These are phyloP conservation scores for Aspergillus pseudoterreus DNA, from an alignment of 2,329 filamentous ascomycete species.

Conservation along the genomic window DNA sequence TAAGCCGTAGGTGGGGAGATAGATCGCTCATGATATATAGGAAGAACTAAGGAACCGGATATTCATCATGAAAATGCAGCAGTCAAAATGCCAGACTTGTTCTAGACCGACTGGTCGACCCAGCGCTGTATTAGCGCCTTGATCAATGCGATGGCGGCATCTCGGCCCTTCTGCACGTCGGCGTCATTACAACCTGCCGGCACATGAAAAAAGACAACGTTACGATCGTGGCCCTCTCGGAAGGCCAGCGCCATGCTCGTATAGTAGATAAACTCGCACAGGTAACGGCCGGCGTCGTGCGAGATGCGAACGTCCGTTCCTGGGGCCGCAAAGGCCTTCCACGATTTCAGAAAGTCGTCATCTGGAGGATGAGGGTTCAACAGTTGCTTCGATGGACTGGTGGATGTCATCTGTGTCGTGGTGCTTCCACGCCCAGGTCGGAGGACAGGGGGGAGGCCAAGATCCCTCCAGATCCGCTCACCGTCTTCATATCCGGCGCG, in stretches of 20 bases:
- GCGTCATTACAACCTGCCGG: constrained; percentile 56
- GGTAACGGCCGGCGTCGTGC: constrained; percentile 66
- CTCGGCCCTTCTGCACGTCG: constrained; percentile 36
- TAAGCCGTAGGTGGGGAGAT: background rate
- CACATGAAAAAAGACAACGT: constrained; percentile 69
- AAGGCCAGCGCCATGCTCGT: constrained; percentile 55
- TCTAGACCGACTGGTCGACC: constrained; percentile 21
- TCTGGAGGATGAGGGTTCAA: constrained; percentile 29
- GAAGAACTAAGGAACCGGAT: background rate
- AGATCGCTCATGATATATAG: too few relatives aligned
- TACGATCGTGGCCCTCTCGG: constrained; percentile 30
- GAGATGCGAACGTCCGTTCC: constrained; percentile 53
- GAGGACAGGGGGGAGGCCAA: constrained; percentile 50
- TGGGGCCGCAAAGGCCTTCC: constrained; percentile 29
- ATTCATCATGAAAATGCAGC: background rate
- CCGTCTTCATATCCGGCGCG: constrained; percentile 39
- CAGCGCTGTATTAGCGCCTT: constrained; percentile 41
- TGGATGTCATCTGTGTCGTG: background rate
- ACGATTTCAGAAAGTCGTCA: constrained; percentile 30
- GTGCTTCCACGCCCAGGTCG: constrained; percentile 40
- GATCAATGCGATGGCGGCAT: constrained; percentile 42
- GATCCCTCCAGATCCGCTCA: constrained; percentile 52
- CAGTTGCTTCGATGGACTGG: background rate
- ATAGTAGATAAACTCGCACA: constrained; percentile 78
- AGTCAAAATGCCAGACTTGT: background rate